Percentiles rank a stretch among this genome's conserved stretches.
These are phyloP conservation scores for Taxillus chinensis DNA, from an alignment of 164 flowering plant genomes.

Conservation along the genomic window DNA sequence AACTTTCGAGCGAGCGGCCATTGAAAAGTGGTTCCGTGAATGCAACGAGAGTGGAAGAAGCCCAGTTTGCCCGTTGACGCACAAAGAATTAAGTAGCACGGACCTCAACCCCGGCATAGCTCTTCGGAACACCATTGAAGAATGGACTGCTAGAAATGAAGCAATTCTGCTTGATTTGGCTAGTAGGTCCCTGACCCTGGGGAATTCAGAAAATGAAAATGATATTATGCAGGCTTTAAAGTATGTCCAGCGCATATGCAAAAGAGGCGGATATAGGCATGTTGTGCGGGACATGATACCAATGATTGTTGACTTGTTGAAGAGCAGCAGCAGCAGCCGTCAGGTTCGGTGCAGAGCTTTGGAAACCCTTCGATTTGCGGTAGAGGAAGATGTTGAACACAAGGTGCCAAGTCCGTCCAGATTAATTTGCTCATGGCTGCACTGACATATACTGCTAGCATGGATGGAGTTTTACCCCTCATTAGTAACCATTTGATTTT, in stretches of 20 bases:
- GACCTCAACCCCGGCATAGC: conserved; percentile 87
- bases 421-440: conserved; percentile 9
- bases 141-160: conserved; percentile 90
- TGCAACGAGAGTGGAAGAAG: conserved; percentile 69
- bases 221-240: conserved; percentile 57
- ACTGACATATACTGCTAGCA: background rate
- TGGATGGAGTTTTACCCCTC: background rate
- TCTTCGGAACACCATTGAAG: conserved; percentile 75
- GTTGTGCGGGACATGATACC: conserved; percentile 59
- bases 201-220: conserved; percentile 47
- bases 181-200: conserved; percentile 36
- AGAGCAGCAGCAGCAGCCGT: conserved; percentile 48
- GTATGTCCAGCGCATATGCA: conserved; percentile 54
- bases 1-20: conserved; percentile 86
- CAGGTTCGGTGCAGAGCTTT: conserved; percentile 61
- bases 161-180: conserved; percentile 80
- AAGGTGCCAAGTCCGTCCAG: conserved; percentile 43
- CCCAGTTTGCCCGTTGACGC: conserved; percentile 75
- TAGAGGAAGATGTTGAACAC: conserved; percentile 66
- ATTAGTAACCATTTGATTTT: no score
- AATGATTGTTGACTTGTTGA: conserved; percentile 61
- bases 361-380: conserved; percentile 71
- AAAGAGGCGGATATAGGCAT: conserved; percentile 45
- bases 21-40: conserved; percentile 89
- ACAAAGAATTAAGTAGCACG: conserved; percentile 52